phyloP scores from a whole-genome alignment of 1,284 basidiomycete species.

The Ceratobasidium sp. region DNA sequence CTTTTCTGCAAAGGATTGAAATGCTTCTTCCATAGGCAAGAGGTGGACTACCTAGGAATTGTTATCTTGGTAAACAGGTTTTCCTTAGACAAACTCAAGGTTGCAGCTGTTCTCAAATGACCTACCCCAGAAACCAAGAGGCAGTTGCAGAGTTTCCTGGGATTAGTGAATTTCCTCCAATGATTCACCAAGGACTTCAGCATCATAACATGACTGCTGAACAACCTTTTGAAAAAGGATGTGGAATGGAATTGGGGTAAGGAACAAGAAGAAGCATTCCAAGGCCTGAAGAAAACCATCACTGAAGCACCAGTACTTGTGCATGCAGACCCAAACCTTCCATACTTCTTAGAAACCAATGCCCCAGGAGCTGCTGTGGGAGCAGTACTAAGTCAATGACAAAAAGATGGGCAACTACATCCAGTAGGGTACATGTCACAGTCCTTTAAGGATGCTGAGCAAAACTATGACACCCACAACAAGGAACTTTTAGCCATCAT shows the following conservation, averaged over 20 bases:
- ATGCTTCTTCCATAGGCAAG: conserved; percentile 45
- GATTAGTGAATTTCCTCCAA: conserved; percentile 44
- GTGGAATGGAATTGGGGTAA: conserved; percentile 40
- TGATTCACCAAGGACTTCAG: conserved; percentile 49
- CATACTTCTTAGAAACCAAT: conserved; percentile 48
- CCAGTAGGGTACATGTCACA: conserved; percentile 49
- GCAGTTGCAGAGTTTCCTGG: conserved; percentile 48
- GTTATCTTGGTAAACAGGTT: conserved; percentile 44
- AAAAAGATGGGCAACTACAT: conserved; percentile 43
- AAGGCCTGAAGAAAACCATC: conserved; percentile 46
- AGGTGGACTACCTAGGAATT: conserved; percentile 50
- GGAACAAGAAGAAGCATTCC: conserved; percentile 46
- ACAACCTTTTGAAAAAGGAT: conserved; percentile 44
- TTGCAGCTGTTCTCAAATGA: conserved; percentile 48
- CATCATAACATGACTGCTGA: conserved; percentile 45
- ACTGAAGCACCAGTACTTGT: conserved; percentile 45
- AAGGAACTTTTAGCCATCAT: conserved; percentile 58
- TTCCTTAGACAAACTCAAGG: conserved; percentile 47
- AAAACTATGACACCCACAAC: conserved; percentile 53
- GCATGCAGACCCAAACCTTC: conserved; percentile 47
- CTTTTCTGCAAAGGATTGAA: conserved; percentile 45
- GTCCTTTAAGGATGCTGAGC: conserved; percentile 47
- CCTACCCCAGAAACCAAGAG: conserved; percentile 46
- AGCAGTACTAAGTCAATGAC: conserved; percentile 46
- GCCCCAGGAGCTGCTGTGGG: conserved; percentile 49